phyloP scores from a whole-genome alignment of 768 basidiomycete genomes.

The Leccinum truebloodii region DNA sequence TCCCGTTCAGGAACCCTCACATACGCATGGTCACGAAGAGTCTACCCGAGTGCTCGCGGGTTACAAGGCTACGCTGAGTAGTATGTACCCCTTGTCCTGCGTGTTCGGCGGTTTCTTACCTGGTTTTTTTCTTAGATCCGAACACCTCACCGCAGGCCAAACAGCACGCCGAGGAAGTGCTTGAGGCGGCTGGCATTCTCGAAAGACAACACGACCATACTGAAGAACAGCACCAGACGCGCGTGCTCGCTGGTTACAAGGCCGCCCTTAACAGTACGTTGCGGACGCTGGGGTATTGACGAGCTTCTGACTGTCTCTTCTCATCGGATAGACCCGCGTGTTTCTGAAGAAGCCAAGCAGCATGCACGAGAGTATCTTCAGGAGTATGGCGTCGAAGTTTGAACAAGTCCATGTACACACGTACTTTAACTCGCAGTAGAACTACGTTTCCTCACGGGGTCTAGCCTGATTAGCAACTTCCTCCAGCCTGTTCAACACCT shows the following conservation, averaged over 20 bases:
- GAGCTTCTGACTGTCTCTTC: not conserved
- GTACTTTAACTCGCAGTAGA: not conserved
- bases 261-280: slow-evolving; percentile 51
- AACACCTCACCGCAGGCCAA: slow-evolving; percentile 51
- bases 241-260: slow-evolving; percentile 57
- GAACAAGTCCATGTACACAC: not conserved
- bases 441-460: slow-evolving; percentile 3
- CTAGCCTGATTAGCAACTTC: slow-evolving; percentile 28
- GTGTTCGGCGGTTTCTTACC: not conserved
- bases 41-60: slow-evolving; percentile 39
- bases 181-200: slow-evolving; percentile 44
- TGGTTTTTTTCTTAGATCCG: slow-evolving; percentile 31
- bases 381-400: slow-evolving; percentile 27
- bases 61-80: slow-evolving; percentile 51
- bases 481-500: slow-evolving; percentile 46
- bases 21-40: not conserved
- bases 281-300: not conserved
- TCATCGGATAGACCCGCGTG: slow-evolving; percentile 39
- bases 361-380: slow-evolving; percentile 46
- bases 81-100: slow-evolving; percentile 24
- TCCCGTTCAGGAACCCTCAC: not conserved
- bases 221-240: slow-evolving; percentile 43
- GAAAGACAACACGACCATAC: slow-evolving; percentile 31
- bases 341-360: slow-evolving; percentile 48
- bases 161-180: slow-evolving; percentile 52